phyloP scores from a whole-genome alignment of 306 rosid species.

The Bauhinia variegata region DNA sequence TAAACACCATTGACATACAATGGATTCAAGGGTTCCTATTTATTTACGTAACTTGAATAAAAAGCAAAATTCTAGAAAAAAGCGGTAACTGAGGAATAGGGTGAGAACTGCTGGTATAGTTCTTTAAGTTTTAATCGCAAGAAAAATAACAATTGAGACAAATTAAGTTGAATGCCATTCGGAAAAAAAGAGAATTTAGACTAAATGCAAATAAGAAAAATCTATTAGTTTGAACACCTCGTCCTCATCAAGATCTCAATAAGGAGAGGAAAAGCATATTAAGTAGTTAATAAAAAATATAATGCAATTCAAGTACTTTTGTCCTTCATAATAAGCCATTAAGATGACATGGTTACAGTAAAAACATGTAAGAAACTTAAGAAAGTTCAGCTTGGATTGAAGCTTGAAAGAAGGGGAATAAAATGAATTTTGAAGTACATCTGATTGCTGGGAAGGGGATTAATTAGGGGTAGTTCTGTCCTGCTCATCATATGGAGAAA shows the following conservation, averaged over 20 bases:
- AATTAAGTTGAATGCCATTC: slow-evolving; percentile 14
- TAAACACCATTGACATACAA: not conserved
- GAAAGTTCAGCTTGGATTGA: slow-evolving; percentile 3
- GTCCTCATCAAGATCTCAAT: slow-evolving; percentile 16
- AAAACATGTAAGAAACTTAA: not conserved
- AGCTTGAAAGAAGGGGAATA: not conserved
- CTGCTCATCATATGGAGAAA: too few relatives aligned
- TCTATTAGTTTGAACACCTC: slow-evolving; percentile 26
- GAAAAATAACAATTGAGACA: not conserved
- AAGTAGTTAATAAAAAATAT: slow-evolving; percentile 20
- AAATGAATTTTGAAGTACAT: not conserved
- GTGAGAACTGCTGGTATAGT: slow-evolving; percentile 12
- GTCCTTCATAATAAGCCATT: slow-evolving; percentile 30
- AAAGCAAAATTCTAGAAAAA: slow-evolving; percentile 7
- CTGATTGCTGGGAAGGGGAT: not conserved
- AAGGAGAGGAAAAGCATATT: slow-evolving; percentile 26
- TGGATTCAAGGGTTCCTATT: slow-evolving; percentile 17
- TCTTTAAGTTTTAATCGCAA: not conserved
- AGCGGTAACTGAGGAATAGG: not conserved
- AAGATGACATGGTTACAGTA: not conserved
- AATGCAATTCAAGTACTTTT: slow-evolving; percentile 30
- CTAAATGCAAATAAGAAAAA: slow-evolving; percentile 28
- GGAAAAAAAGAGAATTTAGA: not conserved
- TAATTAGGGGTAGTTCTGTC: too few relatives aligned
- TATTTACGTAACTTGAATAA: slow-evolving; percentile 9